Evolutionary conservation across 345 rosid species (phyloP).

Genomic region (Hibiscus trionum): DNA sequence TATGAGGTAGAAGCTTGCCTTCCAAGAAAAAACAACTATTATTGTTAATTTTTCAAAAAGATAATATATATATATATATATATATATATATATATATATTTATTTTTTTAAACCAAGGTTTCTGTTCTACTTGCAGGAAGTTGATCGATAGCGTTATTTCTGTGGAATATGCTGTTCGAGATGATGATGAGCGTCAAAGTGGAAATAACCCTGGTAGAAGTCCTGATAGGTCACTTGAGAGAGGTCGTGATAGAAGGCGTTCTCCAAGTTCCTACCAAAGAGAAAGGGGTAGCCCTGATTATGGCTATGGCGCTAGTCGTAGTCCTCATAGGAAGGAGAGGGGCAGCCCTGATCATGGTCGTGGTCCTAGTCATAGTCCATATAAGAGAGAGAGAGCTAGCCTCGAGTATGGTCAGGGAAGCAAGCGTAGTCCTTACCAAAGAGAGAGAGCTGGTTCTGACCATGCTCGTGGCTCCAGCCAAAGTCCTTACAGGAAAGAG

Average conservation of each 20-base stretch:
- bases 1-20: constrained; percentile 37
- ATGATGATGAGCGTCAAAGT: constrained; percentile 68
- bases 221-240: constrained; percentile 72
- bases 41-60: neutral
- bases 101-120: neutral
- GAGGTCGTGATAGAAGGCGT: constrained; percentile 49
- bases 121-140: constrained; percentile 49
- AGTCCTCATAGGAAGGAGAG: constrained; percentile 50
- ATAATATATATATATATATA: neutral
- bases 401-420: constrained; percentile 46
- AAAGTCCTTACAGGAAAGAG: constrained; percentile 47
- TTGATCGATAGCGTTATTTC: constrained; percentile 78
- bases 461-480: constrained; percentile 37
- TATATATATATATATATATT: no score
- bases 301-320: constrained; percentile 73
- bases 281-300: constrained; percentile 89
- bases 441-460: constrained; percentile 45
- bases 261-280: constrained; percentile 77
- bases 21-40: neutral
- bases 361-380: constrained; percentile 48
- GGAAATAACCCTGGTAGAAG: constrained; percentile 60
- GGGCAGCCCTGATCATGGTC: constrained; percentile 79
- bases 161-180: constrained; percentile 87
- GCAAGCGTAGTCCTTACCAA: neutral
- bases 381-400: constrained; percentile 51